phyloP scores from a whole-genome alignment of 208 protist species.

The Crithidia expoeki region DNA sequence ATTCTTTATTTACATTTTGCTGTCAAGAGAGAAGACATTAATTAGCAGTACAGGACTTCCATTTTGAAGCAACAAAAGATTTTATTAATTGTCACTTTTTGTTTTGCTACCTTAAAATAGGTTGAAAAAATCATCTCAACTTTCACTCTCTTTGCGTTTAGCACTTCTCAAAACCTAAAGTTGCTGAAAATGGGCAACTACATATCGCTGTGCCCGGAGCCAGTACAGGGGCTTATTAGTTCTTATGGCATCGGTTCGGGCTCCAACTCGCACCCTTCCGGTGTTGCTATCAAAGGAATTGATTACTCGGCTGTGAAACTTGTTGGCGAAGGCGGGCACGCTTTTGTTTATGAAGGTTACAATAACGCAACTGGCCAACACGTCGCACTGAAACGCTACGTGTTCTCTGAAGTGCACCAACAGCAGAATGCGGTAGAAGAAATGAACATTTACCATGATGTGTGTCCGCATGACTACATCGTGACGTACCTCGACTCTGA shows the following conservation, averaged over 20 bases:
- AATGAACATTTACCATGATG: conserved; percentile 38
- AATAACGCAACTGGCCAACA: conserved; percentile 38
- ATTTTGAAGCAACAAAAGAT: too few species aligned
- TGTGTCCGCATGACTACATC: conserved; percentile 40
- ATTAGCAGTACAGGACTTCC: too few species aligned
- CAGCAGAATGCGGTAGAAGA: conserved; percentile 33
- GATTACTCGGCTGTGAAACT: conserved; percentile 52
- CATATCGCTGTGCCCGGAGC: conserved; percentile 35
- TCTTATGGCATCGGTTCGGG: conserved; percentile 8
- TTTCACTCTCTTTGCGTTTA: neutral
- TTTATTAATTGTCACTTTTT: too few species aligned
- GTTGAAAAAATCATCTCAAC: too few species aligned
- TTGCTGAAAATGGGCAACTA: conserved; percentile 33
- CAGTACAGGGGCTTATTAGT: conserved; percentile 24
- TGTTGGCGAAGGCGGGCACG: conserved; percentile 59
- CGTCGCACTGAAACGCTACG: conserved; percentile 53
- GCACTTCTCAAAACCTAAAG: neutral
- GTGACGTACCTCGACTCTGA: conserved; percentile 45
- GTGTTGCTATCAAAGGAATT: conserved; percentile 48
- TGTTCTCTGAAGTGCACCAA: conserved; percentile 35
- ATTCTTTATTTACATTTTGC: too few species aligned
- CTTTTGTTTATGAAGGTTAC: conserved; percentile 64
- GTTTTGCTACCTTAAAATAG: too few species aligned
- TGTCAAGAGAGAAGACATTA: too few species aligned
- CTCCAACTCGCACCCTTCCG: conserved; percentile 24